Base-by-base conservation (phyloP, 192 early-diverging fungal species). In the Entophlyctis helioformis region DNA sequence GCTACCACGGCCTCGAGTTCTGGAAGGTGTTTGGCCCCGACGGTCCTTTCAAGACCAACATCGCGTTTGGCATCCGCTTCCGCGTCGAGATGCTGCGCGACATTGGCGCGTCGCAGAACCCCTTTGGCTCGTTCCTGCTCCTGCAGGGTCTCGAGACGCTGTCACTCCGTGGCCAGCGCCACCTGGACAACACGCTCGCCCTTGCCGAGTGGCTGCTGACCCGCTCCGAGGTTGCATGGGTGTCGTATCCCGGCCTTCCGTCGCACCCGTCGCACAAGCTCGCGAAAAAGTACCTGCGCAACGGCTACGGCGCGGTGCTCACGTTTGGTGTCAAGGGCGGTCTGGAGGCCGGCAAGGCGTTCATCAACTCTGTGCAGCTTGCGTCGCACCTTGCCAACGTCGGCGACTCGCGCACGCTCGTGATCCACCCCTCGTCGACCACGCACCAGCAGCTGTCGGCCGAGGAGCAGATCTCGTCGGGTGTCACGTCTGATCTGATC, bases 381-480 rank as follows among this genome's bases (percentile, higher is more conserved):
- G 74, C 82, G 2, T 86, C 83, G n/a, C 85, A 92, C 57, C 60
- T 96, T 20, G 91, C 89, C 35, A 96, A 96, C 46, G 86, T 96
- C n/a, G 91, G 91, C 39, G 91, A 96, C 63, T 76, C 85, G 8
- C 77, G 85, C 56, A 92, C 89, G 6, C 69, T 96, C 21, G 84
- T 85, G 18, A 87, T 91, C 50, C 82, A 88, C 44, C 85, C 91
- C 9, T 66, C 83, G 18, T 57, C 73, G 22, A 92, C 89, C 5
- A 96, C 87, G 11, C 89, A 96, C 56, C 84, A 85, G 56, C 91
- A 91, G 63, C 63, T 95, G 35, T 72, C 72, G 4, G 78, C 83
- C 48, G 76, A 78, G 25, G 91, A 95, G 64, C 86, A 89, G 57
- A 22, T 52, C n/a, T 48, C 76, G 6, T 62, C 77, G 8, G 89